Percentiles rank a stretch among this genome's conserved stretches.
These are phyloP conservation scores for Kluyveromyces starmeri DNA, from an alignment of 805 yeast genomes.

Conservation along the genomic window DNA sequence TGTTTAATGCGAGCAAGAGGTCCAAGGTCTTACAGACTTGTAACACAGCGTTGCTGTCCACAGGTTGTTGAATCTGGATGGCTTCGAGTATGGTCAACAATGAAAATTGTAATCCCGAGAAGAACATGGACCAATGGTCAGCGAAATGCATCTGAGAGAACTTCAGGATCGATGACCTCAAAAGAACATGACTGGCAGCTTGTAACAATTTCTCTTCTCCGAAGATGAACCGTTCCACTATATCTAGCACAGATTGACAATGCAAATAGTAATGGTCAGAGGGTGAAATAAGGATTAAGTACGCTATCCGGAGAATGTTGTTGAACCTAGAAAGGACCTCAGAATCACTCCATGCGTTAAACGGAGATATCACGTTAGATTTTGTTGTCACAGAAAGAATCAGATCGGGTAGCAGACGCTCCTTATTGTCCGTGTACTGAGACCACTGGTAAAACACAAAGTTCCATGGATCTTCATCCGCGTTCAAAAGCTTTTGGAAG, in stretches of 20 bases:
- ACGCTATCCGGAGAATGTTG: conserved; percentile 55
- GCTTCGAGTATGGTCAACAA: conserved; percentile 25
- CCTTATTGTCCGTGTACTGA: conserved; percentile 42
- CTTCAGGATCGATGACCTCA: conserved; percentile 57
- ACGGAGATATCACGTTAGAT: conserved; percentile 38
- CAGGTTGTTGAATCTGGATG: conserved; percentile 20
- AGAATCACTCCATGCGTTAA: conserved; percentile 60
- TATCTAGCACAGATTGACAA: conserved; percentile 39
- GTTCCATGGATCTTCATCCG: conserved; percentile 37
- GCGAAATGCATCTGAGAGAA: conserved; percentile 56
- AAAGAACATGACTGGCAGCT: conserved; percentile 36
- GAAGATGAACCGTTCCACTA: conserved; percentile 33
- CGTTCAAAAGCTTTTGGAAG: conserved; percentile 10
- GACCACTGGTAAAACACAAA: conserved; percentile 56
- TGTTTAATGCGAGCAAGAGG: conserved; percentile 52
- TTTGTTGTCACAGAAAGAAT: conserved; percentile 28
- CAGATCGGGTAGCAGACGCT: conserved; percentile 31
- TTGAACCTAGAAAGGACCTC: conserved; percentile 46
- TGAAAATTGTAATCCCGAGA: conserved; percentile 45
- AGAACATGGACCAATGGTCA: conserved; percentile 61
- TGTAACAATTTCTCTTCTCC: conserved; percentile 24
- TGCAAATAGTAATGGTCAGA: conserved; percentile 44
- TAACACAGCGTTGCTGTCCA: conserved; percentile 31
- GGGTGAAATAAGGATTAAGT: conserved; percentile 53
- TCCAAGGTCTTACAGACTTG: conserved; percentile 75